Conservation (phyloP, 2,329 filamentous ascomycete genomes). For the Cyphellophora attinorum region DNA sequence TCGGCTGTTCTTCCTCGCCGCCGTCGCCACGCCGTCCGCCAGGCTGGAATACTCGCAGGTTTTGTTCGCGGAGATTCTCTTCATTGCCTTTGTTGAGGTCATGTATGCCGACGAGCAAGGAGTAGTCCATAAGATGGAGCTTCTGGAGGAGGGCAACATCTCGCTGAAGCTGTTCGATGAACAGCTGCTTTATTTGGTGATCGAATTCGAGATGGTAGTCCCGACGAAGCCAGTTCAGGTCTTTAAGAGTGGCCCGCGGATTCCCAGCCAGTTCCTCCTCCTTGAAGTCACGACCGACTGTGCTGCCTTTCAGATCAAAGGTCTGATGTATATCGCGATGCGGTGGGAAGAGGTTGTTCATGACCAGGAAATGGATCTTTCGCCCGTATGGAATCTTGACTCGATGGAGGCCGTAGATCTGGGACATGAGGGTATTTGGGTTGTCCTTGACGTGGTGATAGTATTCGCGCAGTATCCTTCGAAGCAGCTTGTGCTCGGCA, state of each 20-base stretch:
- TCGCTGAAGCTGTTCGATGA: conserved; percentile 76
- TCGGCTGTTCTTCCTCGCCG: conserved; percentile 27
- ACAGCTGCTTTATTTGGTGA: conserved; percentile 75
- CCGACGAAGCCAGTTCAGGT: conserved; percentile 88
- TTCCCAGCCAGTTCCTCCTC: conserved; percentile 84
- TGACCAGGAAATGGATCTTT: conserved; percentile 98
- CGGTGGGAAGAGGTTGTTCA: conserved; percentile 98
- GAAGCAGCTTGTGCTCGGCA: conserved; percentile 53
- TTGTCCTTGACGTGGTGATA: conserved; percentile 88
- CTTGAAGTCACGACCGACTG: conserved; percentile 79
- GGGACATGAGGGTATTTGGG: conserved; percentile 91
- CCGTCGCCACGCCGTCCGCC: conserved; percentile 63
- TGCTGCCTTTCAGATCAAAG: conserved; percentile 94
- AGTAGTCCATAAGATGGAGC: conserved; percentile 98
- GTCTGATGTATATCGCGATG: conserved; percentile 96
- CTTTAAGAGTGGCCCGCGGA: conserved; percentile 86
- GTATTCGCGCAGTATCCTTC: conserved; percentile 64
- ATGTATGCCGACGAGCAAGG: conserved; percentile 86
- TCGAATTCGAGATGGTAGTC: conserved; percentile 81
- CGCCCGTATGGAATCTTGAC: conserved; percentile 97
- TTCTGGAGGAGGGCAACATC: conserved; percentile 81
- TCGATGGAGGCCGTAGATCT: conserved; percentile 93
- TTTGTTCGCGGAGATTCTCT: conserved; percentile 84
- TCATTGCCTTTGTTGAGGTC: conserved; percentile 86
- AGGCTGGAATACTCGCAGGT: conserved; percentile 86